Evolutionary conservation across 2,329 filamentous ascomycete species (phyloP).

Genomic region (Cryoendolithus antarcticus): DNA sequence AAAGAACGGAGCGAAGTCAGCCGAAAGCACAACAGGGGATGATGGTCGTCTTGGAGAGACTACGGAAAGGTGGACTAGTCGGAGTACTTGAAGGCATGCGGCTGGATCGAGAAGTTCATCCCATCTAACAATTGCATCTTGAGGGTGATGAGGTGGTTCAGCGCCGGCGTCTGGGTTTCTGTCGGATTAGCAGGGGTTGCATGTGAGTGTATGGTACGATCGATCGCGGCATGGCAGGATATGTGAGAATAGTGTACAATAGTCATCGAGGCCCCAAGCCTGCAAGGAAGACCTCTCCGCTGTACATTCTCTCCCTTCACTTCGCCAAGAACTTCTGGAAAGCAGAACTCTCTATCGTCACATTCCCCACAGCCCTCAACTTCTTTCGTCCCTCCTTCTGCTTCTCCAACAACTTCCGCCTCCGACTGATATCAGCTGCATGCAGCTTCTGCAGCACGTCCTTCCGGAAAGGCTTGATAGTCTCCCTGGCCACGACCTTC

Average conservation of each 20-base stretch:
- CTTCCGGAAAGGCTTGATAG: conserved; percentile 91
- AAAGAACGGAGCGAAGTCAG: conserved; percentile 64
- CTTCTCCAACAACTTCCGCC: conserved; percentile 83
- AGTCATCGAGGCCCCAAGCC: too few species aligned
- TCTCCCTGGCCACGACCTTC: conserved; percentile 78
- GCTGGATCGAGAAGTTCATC: conserved; percentile 34
- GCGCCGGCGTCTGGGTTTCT: too few species aligned
- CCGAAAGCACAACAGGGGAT: conserved; percentile 74
- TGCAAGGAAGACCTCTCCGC: background rate
- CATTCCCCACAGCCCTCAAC: conserved; percentile 69
- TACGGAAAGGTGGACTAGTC: conserved; percentile 54
- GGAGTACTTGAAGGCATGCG: conserved; percentile 61
- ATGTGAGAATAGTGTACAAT: too few species aligned
- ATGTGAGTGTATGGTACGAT: too few species aligned
- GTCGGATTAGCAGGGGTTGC: too few species aligned
- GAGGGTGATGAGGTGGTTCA: too few species aligned
- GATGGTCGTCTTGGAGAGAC: conserved; percentile 64
- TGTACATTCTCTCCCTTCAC: conserved; percentile 24
- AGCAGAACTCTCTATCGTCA: conserved; percentile 89
- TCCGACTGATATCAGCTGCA: conserved; percentile 70
- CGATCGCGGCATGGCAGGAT: too few species aligned
- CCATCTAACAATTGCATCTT: too few species aligned
- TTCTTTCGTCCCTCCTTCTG: conserved; percentile 93
- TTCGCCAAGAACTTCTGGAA: conserved; percentile 91
- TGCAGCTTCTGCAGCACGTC: conserved; percentile 90